phyloP scores from a whole-genome alignment of 2,329 filamentous ascomycete species.

The Fusarium sp. region DNA sequence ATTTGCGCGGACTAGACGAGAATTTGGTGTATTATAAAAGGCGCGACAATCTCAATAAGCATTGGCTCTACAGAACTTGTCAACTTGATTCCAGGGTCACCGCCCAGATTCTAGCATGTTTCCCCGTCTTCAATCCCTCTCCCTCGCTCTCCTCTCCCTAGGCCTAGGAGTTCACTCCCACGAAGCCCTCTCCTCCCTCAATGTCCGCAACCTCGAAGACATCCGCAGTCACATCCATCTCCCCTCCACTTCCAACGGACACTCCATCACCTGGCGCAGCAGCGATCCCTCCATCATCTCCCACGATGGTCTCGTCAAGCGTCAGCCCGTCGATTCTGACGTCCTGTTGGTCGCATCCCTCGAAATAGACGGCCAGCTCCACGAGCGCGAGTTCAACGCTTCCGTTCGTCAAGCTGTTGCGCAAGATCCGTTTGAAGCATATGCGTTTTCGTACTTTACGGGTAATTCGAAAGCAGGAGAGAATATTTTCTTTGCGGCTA shows the following conservation, averaged over 20 bases:
- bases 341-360: slow-evolving; percentile 55
- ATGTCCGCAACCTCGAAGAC: slow-evolving; percentile 52
- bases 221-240: slow-evolving; percentile 56
- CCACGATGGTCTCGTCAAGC: slow-evolving; percentile 52
- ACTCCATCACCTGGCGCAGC: slow-evolving; percentile 53
- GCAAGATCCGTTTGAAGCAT: slow-evolving; percentile 56
- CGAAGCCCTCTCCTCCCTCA: slow-evolving; percentile 32
- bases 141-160: slow-evolving; percentile 5
- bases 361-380: slow-evolving; percentile 33
- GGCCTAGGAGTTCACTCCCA: neutral
- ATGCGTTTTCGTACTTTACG: slow-evolving; percentile 66
- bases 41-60: neutral
- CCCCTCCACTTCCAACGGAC: slow-evolving; percentile 48
- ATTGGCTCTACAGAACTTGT: neutral
- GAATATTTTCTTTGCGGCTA: slow-evolving; percentile 65
- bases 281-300: slow-evolving; percentile 52
- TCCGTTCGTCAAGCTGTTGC: slow-evolving; percentile 51
- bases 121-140: neutral
- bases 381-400: slow-evolving; percentile 51
- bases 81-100: neutral
- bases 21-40: neutral
- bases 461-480: slow-evolving; percentile 59
- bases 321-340: slow-evolving; percentile 44
- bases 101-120: neutral
- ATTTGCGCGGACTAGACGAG: neutral